phyloP scores from a whole-genome alignment of 768 basidiomycete species.

The Podaxis sp. region DNA sequence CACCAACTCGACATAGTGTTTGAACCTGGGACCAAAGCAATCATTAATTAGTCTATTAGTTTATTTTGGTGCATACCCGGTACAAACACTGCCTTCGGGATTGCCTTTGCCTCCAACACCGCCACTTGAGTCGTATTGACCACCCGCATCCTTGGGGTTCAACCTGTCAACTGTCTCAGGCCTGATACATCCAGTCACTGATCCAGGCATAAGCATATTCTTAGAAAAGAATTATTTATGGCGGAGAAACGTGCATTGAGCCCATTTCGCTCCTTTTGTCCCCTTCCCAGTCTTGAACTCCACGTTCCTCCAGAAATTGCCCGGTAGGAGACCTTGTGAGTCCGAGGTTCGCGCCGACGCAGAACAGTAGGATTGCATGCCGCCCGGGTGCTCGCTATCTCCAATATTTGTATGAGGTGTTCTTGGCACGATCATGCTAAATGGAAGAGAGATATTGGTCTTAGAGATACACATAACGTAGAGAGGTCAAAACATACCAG shows the following conservation, averaged over 20 bases:
- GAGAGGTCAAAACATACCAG: constrained; percentile 32
- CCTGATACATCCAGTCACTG: constrained; percentile 53
- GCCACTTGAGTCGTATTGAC: constrained; percentile 55
- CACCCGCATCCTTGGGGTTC: constrained; percentile 43
- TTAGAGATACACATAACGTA: not conserved
- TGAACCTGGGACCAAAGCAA: constrained; percentile 30
- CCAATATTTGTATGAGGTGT: constrained; percentile 50
- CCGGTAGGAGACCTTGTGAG: constrained; percentile 42
- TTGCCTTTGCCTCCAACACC: constrained; percentile 46
- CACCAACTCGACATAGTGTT: constrained; percentile 55
- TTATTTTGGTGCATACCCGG: constrained; percentile 29
- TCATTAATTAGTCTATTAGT: not conserved
- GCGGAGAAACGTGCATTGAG: constrained; percentile 32
- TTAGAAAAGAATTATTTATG: not conserved
- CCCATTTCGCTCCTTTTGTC: constrained; percentile 34
- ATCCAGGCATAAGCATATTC: not conserved
- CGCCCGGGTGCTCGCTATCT: constrained; percentile 48
- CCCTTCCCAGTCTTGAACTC: constrained; percentile 42
- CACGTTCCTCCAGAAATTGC: constrained; percentile 48
- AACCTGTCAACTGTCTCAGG: constrained; percentile 37
- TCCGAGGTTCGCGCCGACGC: constrained; percentile 34
- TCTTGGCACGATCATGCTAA: constrained; percentile 49
- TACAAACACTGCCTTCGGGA: constrained; percentile 43
- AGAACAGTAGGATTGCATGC: constrained; percentile 53
- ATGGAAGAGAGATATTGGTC: not conserved